Conservation (phyloP, 2,329 filamentous ascomycete genomes). For the Arthrobotrys sphaeroides region DNA sequence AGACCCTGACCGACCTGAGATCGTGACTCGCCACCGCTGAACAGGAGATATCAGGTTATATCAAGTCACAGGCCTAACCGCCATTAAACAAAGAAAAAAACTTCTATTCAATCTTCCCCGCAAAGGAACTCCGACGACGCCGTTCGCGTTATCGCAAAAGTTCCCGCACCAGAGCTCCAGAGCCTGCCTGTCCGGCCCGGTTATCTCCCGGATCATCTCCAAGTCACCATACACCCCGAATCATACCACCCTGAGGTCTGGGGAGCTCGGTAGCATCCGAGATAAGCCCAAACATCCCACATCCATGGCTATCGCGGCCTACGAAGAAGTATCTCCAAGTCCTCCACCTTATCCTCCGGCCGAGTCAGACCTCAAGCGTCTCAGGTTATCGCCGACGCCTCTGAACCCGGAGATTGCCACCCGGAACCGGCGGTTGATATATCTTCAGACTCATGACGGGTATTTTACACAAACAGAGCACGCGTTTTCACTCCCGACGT, state of each 20-base stretch:
- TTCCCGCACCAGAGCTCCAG: neutral
- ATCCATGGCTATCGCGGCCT: constrained; percentile 22
- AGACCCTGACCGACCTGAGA: constrained; percentile 19
- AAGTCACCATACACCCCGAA: constrained; percentile 19
- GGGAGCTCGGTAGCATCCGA: constrained; percentile 17
- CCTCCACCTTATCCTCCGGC: neutral
- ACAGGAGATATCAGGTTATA: constrained; percentile 8
- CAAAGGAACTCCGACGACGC: neutral
- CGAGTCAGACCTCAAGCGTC: constrained; percentile 16
- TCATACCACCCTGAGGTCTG: constrained; percentile 9
- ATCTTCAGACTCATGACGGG: constrained; percentile 45
- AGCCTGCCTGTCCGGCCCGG: neutral
- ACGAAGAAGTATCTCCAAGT: constrained; percentile 15
- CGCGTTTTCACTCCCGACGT: constrained; percentile 45
- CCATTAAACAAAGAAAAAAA: neutral
- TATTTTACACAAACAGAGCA: constrained; percentile 44
- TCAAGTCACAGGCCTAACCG: neutral
- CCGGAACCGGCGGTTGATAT: constrained; percentile 43
- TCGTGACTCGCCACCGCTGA: constrained; percentile 17
- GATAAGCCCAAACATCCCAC: constrained; percentile 1
- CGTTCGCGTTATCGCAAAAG: neutral
- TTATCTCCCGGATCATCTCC: constrained; percentile 18
- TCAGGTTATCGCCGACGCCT: constrained; percentile 15
- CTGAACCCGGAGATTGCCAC: constrained; percentile 28
- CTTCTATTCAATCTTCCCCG: neutral